Evolutionary conservation across 805 yeast species (phyloP), one percentile per base, ranked within the genome.

Genomic region (Maudiozyma bulderi): DNA sequence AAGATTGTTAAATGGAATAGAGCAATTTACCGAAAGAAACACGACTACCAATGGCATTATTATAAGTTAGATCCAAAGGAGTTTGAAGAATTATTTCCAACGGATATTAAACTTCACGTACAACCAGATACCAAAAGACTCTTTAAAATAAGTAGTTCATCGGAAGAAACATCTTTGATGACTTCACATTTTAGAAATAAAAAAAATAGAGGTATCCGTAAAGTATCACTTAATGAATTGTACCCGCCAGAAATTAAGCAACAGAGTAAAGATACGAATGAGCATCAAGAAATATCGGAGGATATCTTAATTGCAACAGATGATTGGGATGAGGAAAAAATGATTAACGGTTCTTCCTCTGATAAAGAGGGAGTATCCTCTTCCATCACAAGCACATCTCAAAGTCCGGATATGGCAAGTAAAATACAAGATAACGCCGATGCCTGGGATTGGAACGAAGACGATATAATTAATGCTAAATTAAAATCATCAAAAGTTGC

Each of bases 391-490:
- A 26, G 6, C 26, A 3, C 20, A 10, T 29, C 33, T 29, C 14
- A 8, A 13, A 29, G n/a, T 7, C 8, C 8, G 8, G n/a, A 10
- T 28, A 8, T 47, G 5, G 14, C 31, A 26, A 55, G 54, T 34
- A 46, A 51, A 50, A 50, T 54, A 50, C 57, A 54, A 61, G 69
- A 47, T 59, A 59, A 51, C 43, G 52, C 29, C 13, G 61, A 62
- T 30, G 59, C 65, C 40, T 61, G 69, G 52, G 68, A 68, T 11
- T 69, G 72, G 56, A 71, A 72, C 50, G 79, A 77, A 40, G 79
- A 79, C 47, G 83, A 81, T 32, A 75, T 93, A n/a, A 77, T 90
- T 47, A 83, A 85, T 40, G 98, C 96, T 1, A 73, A 71, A 28
- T 47, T 70, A 60, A 41, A 67, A 71, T 47, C 44, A 8, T 54